Evolutionary conservation across 139 green algal genomes (phyloP), one percentile per base, ranked within the genome.

Genomic region (Coelastrella sp.): DNA sequence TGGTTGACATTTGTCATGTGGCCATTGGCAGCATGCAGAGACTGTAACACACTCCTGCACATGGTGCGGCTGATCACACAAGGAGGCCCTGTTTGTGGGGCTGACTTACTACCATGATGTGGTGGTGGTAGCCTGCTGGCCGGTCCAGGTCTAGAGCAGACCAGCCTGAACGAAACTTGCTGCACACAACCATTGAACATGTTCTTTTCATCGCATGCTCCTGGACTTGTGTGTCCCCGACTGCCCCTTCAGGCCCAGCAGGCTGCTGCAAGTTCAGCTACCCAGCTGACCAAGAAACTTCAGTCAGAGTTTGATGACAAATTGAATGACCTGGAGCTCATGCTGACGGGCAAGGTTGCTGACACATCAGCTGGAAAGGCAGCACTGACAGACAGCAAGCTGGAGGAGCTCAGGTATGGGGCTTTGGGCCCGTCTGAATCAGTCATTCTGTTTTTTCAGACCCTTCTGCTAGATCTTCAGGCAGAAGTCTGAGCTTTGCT

Each of bases 271-370:
- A 58, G 22, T 17, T 32, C 22, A 64, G 47, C 22, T 23, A 64
- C 4, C 65, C 7, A 83, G 47, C 22, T 64, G 4, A 23, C 47
- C 59, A 73, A 16, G 22, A 20, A 47, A 47, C 80, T 86, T n/a
- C 81, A 61, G 23, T 23, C 23, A 6, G 81, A 87, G 16, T 61
- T 87, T 60, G 81, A 87, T 47, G 64, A 77, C 81, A 87, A 87
- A 61, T 58, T 87, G 81, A 77, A 61, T 77, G 81, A 87, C 13
- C 32, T 74, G 4, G 81, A 87, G 81, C 23, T 87, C 61, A 58
- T 74, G 81, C 22, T 87, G 61, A 77, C 32, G 13, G 81, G 81
- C 11, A 74, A 74, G 10, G 81, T 78, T 22, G 22, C 73, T n/a
- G 66, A 57, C 23, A 74, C 23, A 68, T 22, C 66, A 66, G 81